A percentile compares a stretch with the other conserved stretches of the same genome.
These are phyloP conservation scores for Durio zibethinus DNA, from an alignment of 345 rosid genomes.

Conservation along the genomic window DNA sequence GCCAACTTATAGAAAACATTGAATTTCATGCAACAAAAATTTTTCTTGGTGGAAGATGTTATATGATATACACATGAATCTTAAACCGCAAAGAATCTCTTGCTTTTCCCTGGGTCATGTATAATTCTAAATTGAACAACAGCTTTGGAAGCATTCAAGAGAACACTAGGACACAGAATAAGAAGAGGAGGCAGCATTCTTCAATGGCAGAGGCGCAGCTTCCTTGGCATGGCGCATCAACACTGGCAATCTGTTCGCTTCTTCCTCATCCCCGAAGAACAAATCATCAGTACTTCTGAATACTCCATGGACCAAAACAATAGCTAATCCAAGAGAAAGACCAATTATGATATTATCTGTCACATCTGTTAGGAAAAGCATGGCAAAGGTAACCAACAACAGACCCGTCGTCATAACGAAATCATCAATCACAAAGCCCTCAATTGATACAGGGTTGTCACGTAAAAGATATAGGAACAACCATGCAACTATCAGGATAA, in stretches of 20 bases:
- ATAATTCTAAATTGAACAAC: neutral
- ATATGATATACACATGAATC: neutral
- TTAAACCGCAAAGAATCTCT: neutral
- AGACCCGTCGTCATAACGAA: constrained; percentile 33
- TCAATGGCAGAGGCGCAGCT: constrained; percentile 12
- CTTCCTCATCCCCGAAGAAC: constrained; percentile 34
- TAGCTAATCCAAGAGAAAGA: constrained; percentile 34
- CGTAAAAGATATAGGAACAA: constrained; percentile 50
- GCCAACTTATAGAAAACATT: neutral
- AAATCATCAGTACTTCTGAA: constrained; percentile 40
- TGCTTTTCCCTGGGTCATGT: neutral
- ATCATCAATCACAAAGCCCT: constrained; percentile 40
- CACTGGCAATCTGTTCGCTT: constrained; percentile 16
- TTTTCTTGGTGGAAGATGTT: neutral
- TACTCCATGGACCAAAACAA: constrained; percentile 44
- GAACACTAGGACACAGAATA: constrained; percentile 9
- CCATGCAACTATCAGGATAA: constrained; percentile 45
- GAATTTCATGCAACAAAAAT: neutral
- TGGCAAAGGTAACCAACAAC: constrained; percentile 32
- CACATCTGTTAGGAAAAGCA: constrained; percentile 40
- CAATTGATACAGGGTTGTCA: constrained; percentile 37
- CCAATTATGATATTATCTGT: constrained; percentile 36
- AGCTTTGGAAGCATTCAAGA: neutral
- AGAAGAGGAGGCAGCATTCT: constrained; percentile 23
- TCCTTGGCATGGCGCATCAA: neutral